phyloP scores from a whole-genome alignment of 148 eudicot species.

The Diospyros lotus region DNA sequence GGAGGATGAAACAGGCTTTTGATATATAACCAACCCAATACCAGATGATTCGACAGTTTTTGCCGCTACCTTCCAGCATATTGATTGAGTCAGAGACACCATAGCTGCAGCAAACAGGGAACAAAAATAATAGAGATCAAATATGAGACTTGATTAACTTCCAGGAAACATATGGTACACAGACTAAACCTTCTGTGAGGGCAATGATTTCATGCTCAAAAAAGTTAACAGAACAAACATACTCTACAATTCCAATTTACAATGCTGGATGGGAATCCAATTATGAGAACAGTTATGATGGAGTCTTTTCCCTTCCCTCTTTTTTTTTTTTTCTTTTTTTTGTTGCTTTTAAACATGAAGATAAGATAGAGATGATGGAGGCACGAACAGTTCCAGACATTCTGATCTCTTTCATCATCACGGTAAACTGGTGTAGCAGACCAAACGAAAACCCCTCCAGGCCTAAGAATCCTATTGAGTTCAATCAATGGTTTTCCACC shows the following conservation, averaged over 20 bases:
- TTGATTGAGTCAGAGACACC: constrained; percentile 50
- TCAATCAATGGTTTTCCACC: constrained; percentile 91
- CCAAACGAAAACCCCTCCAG: constrained; percentile 93
- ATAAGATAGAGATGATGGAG: background rate
- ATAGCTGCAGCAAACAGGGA: constrained; percentile 43
- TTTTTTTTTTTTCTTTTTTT: no score
- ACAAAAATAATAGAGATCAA: background rate
- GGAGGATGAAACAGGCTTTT: constrained; percentile 72
- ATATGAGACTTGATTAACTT: background rate
- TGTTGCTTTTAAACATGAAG: background rate
- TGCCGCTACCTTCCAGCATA: constrained; percentile 62
- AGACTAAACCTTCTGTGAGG: background rate
- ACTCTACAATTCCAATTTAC: no score
- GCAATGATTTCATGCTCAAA: no score
- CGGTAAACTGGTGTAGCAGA: constrained; percentile 97
- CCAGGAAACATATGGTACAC: background rate
- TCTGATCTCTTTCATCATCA: constrained; percentile 51
- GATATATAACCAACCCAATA: constrained; percentile 65
- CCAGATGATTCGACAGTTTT: constrained; percentile 37
- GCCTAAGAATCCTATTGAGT: constrained; percentile 86
- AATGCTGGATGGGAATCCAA: background rate
- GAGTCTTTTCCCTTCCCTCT: no score
- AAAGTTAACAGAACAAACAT: no score
- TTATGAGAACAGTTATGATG: no score
- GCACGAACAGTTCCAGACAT: constrained; percentile 68